Evolutionary conservation across 306 rosid species (phyloP).

Genomic region (Cucumis melo): DNA sequence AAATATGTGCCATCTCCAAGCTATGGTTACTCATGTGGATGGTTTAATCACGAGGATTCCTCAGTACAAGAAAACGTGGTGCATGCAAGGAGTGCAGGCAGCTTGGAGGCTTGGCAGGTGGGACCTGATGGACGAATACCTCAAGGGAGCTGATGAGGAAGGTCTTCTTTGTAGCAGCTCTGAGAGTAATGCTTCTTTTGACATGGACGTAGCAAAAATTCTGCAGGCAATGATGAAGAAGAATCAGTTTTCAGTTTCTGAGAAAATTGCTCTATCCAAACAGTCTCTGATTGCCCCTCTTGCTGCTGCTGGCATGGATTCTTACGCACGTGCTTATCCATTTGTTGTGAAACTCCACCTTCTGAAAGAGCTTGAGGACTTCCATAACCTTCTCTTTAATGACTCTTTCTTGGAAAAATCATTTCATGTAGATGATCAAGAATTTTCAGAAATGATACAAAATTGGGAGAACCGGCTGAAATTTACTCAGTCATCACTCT

Average conservation of each 20-base stretch:
- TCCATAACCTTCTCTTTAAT: constrained; percentile 57
- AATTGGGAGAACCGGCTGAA: constrained; percentile 88
- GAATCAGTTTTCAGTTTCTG: constrained; percentile 74
- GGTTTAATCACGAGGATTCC: constrained; percentile 82
- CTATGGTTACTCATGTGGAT: constrained; percentile 96
- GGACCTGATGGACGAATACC: constrained; percentile 98
- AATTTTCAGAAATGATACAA: constrained; percentile 52
- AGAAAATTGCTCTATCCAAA: constrained; percentile 79
- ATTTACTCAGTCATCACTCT: constrained; percentile 77
- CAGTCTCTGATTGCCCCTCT: constrained; percentile 84
- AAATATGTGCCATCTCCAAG: constrained; percentile 98
- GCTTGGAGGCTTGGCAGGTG: constrained; percentile 99
- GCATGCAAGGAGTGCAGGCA: constrained; percentile 99
- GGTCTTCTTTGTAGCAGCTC: constrained; percentile 75
- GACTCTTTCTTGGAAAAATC: constrained; percentile 79
- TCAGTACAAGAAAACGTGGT: constrained; percentile 83
- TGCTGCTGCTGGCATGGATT: constrained; percentile 99
- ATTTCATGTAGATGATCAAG: constrained; percentile 44
- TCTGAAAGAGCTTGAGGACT: constrained; percentile 79
- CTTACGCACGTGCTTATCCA: constrained; percentile 85
- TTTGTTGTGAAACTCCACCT: constrained; percentile 91
- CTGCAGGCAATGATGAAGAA: constrained; percentile 94
- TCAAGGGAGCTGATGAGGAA: constrained; percentile 74
- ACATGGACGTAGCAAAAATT: constrained; percentile 85
- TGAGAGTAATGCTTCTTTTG: constrained; percentile 90